Evolutionary conservation across 805 yeast species (phyloP).

Genomic region (Candida patagonica): DNA sequence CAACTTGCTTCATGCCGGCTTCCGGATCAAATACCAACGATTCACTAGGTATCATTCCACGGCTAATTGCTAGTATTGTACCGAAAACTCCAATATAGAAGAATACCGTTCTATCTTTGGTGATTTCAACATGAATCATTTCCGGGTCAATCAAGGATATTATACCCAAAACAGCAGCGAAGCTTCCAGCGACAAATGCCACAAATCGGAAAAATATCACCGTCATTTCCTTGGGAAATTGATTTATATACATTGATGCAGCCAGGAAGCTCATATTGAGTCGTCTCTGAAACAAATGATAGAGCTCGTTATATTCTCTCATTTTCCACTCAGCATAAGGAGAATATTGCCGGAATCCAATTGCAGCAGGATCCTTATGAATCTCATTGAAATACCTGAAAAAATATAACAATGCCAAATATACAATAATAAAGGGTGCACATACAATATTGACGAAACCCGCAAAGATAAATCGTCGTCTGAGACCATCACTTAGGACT

Average conservation of each 20-base stretch:
- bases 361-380: slow-evolving; percentile 74
- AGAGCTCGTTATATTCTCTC: slow-evolving; percentile 87
- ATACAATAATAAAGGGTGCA: slow-evolving; percentile 79
- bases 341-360: slow-evolving; percentile 80
- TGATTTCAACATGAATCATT: slow-evolving; percentile 76
- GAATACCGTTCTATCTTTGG: slow-evolving; percentile 69
- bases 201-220: slow-evolving; percentile 49
- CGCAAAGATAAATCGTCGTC: slow-evolving; percentile 75
- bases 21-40: slow-evolving; percentile 87
- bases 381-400: slow-evolving; percentile 90
- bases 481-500: slow-evolving; percentile 56
- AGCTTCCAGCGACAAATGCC: slow-evolving; percentile 76
- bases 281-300: slow-evolving; percentile 77
- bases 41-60: slow-evolving; percentile 57
- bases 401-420: slow-evolving; percentile 75
- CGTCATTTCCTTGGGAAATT: slow-evolving; percentile 76
- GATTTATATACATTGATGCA: slow-evolving; percentile 77
- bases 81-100: slow-evolving; percentile 88
- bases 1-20: slow-evolving; percentile 65
- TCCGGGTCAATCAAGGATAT: slow-evolving; percentile 80
- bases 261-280: slow-evolving; percentile 67
- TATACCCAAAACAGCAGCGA: slow-evolving; percentile 78
- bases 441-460: slow-evolving; percentile 74
- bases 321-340: slow-evolving; percentile 94
- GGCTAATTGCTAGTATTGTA: slow-evolving; percentile 75